Evolutionary conservation across 1,139 yeast genomes (phyloP), one percentile per base, ranked within the genome.

Genomic region (Yarrowia galli): DNA sequence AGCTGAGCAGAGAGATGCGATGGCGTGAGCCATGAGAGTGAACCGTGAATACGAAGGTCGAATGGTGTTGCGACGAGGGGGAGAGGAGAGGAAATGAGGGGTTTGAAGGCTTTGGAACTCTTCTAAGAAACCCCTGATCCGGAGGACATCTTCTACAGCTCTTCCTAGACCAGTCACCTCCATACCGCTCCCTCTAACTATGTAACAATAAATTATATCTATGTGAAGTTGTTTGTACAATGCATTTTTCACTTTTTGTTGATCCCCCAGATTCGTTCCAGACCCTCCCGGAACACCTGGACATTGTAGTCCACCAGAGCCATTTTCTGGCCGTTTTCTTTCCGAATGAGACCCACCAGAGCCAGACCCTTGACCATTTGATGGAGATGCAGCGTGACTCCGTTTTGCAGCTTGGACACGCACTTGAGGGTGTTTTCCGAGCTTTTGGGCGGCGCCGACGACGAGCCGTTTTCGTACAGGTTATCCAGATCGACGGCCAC

Each of bases 321-420:
- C 74, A 91, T 79, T 68, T 78, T 76, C 68, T 78, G 79, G 13
- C 75, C 73, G 15, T 77, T 76, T 35, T 80, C 92, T 65, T 88
- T 85, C 69, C 97, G 84, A 46, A 92, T 88, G 69, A 93, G 83
- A 0, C 97, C 97, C 54, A 95, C 97, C 69, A 95, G 82, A 2
- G 98, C 97, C 73, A 93, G 82, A 0, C 98, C 98, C 72, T 96
- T 84, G 69, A 95, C 90, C 97, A 95, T 92, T 75, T 92, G 97
- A 71, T 89, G 89, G 75, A 95, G 82, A 74, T 92, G 92, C 58
- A 95, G 81, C 42, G 90, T 86, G 40, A 91, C 85, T 0, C 97
- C 98, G 77, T 91, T 92, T 67, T 91, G 90, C 69, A 95, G 81
- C 71, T 84, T 86, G 42, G 97, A 89, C 4, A 89, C 85, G 69